Evolutionary conservation across 1,284 basidiomycete species (phyloP), one percentile per base, ranked within the genome.

Genomic region (Cryptococcus sp.): DNA sequence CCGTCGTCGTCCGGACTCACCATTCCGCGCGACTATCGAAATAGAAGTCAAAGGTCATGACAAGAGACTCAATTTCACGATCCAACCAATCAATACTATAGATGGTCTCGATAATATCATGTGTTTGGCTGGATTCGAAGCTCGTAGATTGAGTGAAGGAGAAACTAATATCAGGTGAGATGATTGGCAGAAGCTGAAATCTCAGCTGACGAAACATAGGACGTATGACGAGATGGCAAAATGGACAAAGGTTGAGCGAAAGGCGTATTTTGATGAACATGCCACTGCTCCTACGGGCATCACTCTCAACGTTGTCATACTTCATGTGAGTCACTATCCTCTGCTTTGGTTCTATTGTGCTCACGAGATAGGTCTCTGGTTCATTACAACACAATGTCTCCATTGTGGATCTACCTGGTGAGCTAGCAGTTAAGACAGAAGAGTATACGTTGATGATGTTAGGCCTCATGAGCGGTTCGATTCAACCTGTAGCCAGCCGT

Each of bases 321-420:
- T 67, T 2, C 35, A 53, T 44, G 66, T 68, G 23, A 45, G 62
- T 55, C 8, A 1, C 38, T 10, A 11, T 5, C 3, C 5, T 31
- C n/a, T 13, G 13, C 8, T 3, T 36, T 33, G 15, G 13, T 41
- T 23, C 37, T 7, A n/a, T 33, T 48, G 36, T 46, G 15, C 35
- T 4, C 3, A 14, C 1, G 36, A 35, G 10, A 10, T 38, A 66
- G 61, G 50, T 66, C 2, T 46, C 50, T 0, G 67, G 69, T 8
- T 55, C 58, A 1, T 44, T 57, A 4, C 60, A 60, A 48, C 46
- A 49, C 0, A 49, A 67, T 37, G 46, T 68, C 3, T 53, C 61
- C 5, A 60, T 68, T 13, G 55, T 65, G 11, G 69, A 71, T 50
- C 53, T 71, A 1, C 67, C 69, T 3, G 69, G 69, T 63, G 37